A percentile compares a stretch with the other conserved stretches of the same genome.
Evolutionary conservation across 1,139 yeast species (phyloP).

Genomic region (Debaryomyces subglobosus): DNA sequence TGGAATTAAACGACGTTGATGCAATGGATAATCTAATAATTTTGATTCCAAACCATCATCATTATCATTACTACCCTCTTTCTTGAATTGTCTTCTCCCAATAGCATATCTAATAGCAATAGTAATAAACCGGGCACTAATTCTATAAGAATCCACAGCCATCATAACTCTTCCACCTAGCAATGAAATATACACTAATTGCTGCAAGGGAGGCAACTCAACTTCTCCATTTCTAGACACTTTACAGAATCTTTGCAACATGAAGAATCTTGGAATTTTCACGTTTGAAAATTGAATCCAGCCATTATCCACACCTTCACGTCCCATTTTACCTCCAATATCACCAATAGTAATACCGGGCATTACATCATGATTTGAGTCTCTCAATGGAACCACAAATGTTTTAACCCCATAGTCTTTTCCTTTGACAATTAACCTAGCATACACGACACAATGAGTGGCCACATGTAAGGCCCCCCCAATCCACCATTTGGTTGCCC

Average conservation of each 20-base stretch:
- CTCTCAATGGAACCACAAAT: slow-evolving; percentile 52
- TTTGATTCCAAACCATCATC: slow-evolving; percentile 35
- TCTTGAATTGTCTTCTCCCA: slow-evolving; percentile 49
- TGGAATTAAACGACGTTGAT: slow-evolving; percentile 49
- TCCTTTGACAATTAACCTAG: slow-evolving; percentile 46
- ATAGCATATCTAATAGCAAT: slow-evolving; percentile 50
- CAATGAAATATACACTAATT: slow-evolving; percentile 49
- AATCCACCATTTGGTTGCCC: slow-evolving; percentile 58
- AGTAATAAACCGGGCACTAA: slow-evolving; percentile 44
- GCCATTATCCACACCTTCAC: slow-evolving; percentile 54
- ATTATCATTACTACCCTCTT: slow-evolving; percentile 26
- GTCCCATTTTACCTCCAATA: slow-evolving; percentile 54
- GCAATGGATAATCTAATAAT: slow-evolving; percentile 50
- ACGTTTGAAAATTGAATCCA: slow-evolving; percentile 53
- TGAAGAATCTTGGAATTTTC: slow-evolving; percentile 47
- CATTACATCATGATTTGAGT: slow-evolving; percentile 44
- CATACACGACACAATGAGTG: slow-evolving; percentile 47
- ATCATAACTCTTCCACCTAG: slow-evolving; percentile 50
- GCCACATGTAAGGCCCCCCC: slow-evolving; percentile 56
- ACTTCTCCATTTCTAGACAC: slow-evolving; percentile 46
- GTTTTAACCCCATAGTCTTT: slow-evolving; percentile 53
- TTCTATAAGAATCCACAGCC: slow-evolving; percentile 49
- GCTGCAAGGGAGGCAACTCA: slow-evolving; percentile 48
- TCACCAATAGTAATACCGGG: slow-evolving; percentile 51
- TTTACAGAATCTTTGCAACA: slow-evolving; percentile 53